phyloP scores from a whole-genome alignment of 2,329 filamentous ascomycete genomes.

The Botrytis paeoniae region DNA sequence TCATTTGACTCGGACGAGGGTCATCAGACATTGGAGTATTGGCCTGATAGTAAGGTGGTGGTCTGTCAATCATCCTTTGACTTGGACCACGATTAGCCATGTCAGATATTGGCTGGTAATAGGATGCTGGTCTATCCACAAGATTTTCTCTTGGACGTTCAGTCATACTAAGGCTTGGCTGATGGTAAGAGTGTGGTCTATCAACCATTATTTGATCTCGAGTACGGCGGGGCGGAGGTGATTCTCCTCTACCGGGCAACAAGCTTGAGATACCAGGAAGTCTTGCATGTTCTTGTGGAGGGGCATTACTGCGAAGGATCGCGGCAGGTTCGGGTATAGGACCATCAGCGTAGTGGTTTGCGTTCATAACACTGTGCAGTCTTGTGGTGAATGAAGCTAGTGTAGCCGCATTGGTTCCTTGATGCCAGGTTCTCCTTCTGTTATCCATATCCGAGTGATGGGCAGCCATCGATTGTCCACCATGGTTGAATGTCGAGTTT shows the following conservation, averaged over 20 bases:
- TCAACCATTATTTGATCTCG: constrained; percentile 79
- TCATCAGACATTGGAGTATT: not conserved
- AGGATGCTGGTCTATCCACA: not conserved
- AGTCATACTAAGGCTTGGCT: constrained; percentile 25
- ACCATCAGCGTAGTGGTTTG: constrained; percentile 51
- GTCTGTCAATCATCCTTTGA: not conserved
- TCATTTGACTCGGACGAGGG: not conserved
- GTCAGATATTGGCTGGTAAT: not conserved
- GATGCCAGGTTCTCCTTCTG: constrained; percentile 88
- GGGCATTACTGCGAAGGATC: constrained; percentile 39
- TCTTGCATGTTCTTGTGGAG: constrained; percentile 51
- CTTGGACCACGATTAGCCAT: not conserved
- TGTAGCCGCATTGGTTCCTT: constrained; percentile 61
- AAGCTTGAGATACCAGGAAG: constrained; percentile 92
- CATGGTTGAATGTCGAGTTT: constrained; percentile 59
- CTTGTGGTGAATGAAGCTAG: constrained; percentile 57
- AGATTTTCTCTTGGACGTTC: constrained; percentile 34
- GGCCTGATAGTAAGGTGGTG: not conserved
- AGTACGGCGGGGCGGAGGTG: constrained; percentile 61
- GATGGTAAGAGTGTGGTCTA: constrained; percentile 26
- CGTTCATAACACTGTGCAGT: constrained; percentile 71
- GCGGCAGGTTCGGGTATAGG: constrained; percentile 30
- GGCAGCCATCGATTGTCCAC: constrained; percentile 62
- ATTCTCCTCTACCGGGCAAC: constrained; percentile 65
- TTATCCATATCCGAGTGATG: constrained; percentile 66